Percentiles rank a stretch among this genome's conserved stretches.
phyloP scores from a whole-genome alignment of 2,329 filamentous ascomycete species.

The Talaromyces piceae region DNA sequence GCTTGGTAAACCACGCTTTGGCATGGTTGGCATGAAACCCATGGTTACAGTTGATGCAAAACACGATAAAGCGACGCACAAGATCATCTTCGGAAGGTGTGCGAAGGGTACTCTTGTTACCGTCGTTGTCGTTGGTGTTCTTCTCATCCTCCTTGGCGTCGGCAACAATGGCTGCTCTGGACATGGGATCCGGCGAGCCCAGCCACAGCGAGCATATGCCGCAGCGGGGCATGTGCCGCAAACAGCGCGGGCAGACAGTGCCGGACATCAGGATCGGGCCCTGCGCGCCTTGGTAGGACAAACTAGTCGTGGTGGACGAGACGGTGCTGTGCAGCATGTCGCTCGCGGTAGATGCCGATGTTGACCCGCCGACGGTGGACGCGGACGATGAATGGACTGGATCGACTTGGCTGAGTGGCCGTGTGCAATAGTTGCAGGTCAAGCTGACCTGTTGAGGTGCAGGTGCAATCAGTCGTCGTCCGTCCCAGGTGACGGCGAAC shows the following conservation, averaged over 20 bases:
- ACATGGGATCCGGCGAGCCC: constrained; percentile 50
- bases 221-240: constrained; percentile 56
- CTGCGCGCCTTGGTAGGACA: constrained; percentile 7
- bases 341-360: constrained; percentile 13
- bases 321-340: constrained; percentile 4
- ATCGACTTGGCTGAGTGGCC: constrained; percentile 45
- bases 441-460: constrained; percentile 49
- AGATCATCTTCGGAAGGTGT: constrained; percentile 33
- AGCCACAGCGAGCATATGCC: constrained; percentile 57
- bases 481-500: constrained; percentile 44
- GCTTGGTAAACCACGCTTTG: constrained; percentile 49
- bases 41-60: constrained; percentile 58
- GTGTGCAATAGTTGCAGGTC: constrained; percentile 54
- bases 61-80: constrained; percentile 50
- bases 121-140: constrained; percentile 5
- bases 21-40: constrained; percentile 59
- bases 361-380: constrained; percentile 29
- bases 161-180: constrained; percentile 28
- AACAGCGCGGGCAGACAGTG: constrained; percentile 54
- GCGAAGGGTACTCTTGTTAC: constrained; percentile 1
- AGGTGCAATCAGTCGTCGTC: constrained; percentile 41
- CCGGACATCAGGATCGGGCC: constrained; percentile 31
- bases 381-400: constrained; percentile 23
- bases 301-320: constrained; percentile 2
- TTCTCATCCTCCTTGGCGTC: constrained; percentile 21